These are phyloP conservation scores for Gracilaria gracilis DNA, from an alignment of 23 red algal species.

Conservation along the genomic window DNA sequence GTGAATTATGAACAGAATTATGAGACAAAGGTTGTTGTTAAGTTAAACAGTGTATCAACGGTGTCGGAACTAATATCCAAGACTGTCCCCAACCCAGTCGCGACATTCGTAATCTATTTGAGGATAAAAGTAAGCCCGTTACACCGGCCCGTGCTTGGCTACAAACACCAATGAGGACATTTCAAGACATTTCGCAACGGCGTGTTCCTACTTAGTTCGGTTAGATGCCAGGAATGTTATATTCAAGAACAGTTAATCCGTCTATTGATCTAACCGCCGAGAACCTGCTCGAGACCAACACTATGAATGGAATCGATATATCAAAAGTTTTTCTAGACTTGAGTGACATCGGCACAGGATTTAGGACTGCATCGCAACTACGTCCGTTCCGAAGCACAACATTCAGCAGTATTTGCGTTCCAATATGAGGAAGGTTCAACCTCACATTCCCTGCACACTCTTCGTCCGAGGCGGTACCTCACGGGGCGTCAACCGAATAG, in stretches of 20 bases:
- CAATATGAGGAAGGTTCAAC: background rate
- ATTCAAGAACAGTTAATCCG: background rate
- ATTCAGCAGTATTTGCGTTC: background rate
- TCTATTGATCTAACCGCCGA: background rate
- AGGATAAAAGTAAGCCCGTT: background rate
- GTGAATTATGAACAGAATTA: background rate
- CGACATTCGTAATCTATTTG: background rate
- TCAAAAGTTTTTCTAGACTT: constrained; percentile 19
- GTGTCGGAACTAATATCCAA: background rate
- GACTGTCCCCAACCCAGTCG: background rate
- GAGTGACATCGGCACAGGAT: background rate
- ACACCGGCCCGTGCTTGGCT: background rate
- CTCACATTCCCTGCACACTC: background rate
- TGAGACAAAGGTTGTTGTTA: background rate
- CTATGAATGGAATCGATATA: background rate
- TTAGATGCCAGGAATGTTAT: constrained; percentile 5
- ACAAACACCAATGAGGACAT: background rate
- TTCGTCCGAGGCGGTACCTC: background rate
- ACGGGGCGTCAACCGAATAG: background rate
- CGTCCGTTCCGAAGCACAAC: background rate
- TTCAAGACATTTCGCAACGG: background rate
- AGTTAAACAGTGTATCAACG: background rate
- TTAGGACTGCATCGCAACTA: background rate
- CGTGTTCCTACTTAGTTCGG: background rate
- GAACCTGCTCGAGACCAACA: background rate